Base-by-base conservation (phyloP, 2,329 filamentous ascomycete genomes). In the Penicillium fuscoglaucum region DNA sequence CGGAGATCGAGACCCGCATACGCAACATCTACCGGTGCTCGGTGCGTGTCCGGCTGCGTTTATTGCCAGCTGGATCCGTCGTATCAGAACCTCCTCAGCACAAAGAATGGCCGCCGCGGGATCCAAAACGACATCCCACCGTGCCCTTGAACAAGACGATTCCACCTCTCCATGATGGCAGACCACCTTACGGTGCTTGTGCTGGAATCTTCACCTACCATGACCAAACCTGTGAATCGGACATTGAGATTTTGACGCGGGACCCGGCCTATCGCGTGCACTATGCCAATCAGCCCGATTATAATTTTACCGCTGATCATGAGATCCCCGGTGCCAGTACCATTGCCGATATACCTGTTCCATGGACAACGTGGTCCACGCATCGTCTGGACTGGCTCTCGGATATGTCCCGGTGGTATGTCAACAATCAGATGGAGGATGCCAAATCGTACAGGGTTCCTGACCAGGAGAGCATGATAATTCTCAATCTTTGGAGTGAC, bases 241-340 rank as follows among this genome's bases (percentile, higher is more conserved):
- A 84, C 61, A 79, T 84, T 59, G 82, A 84, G 68, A 81, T 84
- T 58, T 69, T 83, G 12, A 83, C 81, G 1, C 68, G 72, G 6
- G 81, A 83, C 53, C 74, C 78, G 1, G 70, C 67, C 1, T 69
- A 73, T 55, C 74, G 72, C 4, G 74, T 82, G 5, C 77, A 76
- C 35, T 78, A 76, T 48, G 70, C 74, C 17, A 79, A 78, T 54
- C 77, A 78, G 57, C 76, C 77, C 2, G 75, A 77, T 57, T 78
- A 76, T 56, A 72, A 78, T 56, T 66, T 71, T 2, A 39, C 64
- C 33, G 69, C 66, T 1, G 73, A 76, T 44, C 47, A 58, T 4
- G 64, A 68, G 37, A 74, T 78, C 26, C 72, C 72, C 3, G 73
- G 70, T 0, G 71, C 74, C 5, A 70, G 69, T 46, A 65, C 68